These are phyloP conservation scores for Microsporum canis DNA, from an alignment of 2,329 filamentous ascomycete species.

Conservation along the genomic window DNA sequence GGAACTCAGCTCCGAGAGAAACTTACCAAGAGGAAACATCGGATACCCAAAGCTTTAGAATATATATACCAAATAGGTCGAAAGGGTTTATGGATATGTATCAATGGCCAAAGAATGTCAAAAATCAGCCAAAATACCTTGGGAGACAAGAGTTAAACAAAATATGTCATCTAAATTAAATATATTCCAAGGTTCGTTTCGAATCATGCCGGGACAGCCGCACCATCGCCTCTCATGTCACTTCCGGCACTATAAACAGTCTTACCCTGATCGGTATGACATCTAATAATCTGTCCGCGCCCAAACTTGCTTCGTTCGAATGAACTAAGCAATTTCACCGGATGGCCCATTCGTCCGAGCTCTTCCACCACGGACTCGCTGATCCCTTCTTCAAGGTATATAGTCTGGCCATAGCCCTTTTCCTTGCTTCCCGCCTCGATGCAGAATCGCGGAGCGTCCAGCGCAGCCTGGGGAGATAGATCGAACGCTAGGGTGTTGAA, in stretches of 20 bases:
- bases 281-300: conserved; percentile 73
- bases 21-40: too few relatives aligned
- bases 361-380: conserved; percentile 54
- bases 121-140: too few relatives aligned
- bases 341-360: conserved; percentile 59
- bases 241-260: conserved; percentile 80
- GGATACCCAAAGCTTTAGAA: too few relatives aligned
- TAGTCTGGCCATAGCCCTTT: conserved; percentile 49
- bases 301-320: conserved; percentile 62
- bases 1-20: too few relatives aligned
- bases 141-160: neutral
- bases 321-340: conserved; percentile 57
- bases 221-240: conserved; percentile 76
- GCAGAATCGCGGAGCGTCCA: conserved; percentile 86
- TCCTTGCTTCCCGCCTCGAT: conserved; percentile 56
- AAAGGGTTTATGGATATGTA: too few relatives aligned
- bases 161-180: neutral
- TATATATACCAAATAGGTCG: too few relatives aligned
- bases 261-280: conserved; percentile 61
- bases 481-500: conserved; percentile 79
- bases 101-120: neutral
- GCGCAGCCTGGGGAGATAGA: conserved; percentile 70
- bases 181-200: neutral
- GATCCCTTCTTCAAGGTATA: conserved; percentile 78
- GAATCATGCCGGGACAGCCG: conserved; percentile 41